Evolutionary conservation across 139 green algal genomes (phyloP).

Genomic region (Penium margaritaceum): DNA sequence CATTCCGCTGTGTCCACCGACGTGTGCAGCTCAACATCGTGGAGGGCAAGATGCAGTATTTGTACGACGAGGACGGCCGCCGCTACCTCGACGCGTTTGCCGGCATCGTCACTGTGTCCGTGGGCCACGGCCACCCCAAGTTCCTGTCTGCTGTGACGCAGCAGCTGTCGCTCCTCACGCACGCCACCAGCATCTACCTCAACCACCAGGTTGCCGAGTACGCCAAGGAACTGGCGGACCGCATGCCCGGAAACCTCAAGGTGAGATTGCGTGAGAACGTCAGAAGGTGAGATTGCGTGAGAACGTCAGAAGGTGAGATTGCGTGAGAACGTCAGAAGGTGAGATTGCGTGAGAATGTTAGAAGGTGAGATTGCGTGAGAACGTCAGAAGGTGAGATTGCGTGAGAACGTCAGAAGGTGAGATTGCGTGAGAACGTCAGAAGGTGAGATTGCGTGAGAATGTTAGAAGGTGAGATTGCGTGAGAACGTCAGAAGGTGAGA

Average conservation of each 20-base stretch:
- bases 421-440: too few species aligned
- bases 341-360: too few species aligned
- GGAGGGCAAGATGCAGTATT: slow-evolving; percentile 93
- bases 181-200: slow-evolving; percentile 81
- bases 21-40: slow-evolving; percentile 72
- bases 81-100: slow-evolving; percentile 90
- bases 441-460: too few species aligned
- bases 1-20: not conserved
- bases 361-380: too few species aligned
- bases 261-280: slow-evolving; percentile 18
- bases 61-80: slow-evolving; percentile 84
- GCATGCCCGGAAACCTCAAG: slow-evolving; percentile 68
- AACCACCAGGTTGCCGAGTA: slow-evolving; percentile 71
- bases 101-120: slow-evolving; percentile 91
- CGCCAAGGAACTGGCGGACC: slow-evolving; percentile 68
- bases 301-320: too few species aligned
- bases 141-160: slow-evolving; percentile 58
- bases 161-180: slow-evolving; percentile 67
- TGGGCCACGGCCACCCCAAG: slow-evolving; percentile 75
- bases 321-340: too few species aligned
- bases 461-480: too few species aligned
- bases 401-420: too few species aligned
- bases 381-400: too few species aligned
- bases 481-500: too few species aligned
- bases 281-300: not conserved